These are phyloP conservation scores for Saprolegnia parasitica DNA, from an alignment of 352 stramenopile genomes.

Conservation along the genomic window DNA sequence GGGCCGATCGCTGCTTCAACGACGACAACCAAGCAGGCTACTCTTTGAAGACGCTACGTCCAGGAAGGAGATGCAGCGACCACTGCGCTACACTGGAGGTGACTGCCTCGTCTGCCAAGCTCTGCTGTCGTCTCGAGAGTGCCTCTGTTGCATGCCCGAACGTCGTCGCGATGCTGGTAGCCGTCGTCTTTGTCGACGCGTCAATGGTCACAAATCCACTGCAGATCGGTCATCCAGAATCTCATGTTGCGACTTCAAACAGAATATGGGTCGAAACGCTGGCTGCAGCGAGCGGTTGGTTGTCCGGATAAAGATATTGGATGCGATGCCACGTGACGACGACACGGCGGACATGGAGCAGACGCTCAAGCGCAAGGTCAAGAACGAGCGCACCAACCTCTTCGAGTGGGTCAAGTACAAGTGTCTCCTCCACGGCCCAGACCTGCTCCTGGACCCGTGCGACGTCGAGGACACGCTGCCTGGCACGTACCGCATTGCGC, in stretches of 20 bases:
- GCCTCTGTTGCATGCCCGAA: too few relatives aligned
- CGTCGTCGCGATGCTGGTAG: too few relatives aligned
- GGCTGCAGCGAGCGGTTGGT: too few relatives aligned
- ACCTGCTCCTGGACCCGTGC: conserved; percentile 40
- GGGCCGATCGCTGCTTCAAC: conserved; percentile 89
- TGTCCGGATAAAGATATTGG: not conserved
- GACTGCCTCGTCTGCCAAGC: conserved; percentile 25
- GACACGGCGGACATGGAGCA: not conserved
- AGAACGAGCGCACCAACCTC: conserved; percentile 50
- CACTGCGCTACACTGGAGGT: conserved; percentile 88
- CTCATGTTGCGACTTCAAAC: too few relatives aligned
- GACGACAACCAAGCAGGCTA: conserved; percentile 92
- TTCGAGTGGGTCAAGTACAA: conserved; percentile 60
- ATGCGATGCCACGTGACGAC: not conserved
- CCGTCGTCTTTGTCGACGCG: too few relatives aligned
- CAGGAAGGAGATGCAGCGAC: conserved; percentile 94
- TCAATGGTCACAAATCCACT: too few relatives aligned
- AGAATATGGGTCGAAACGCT: too few relatives aligned
- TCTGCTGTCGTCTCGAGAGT: too few relatives aligned
- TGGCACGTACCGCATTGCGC: not conserved
- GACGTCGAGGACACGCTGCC: conserved; percentile 32
- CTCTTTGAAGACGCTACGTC: conserved; percentile 89
- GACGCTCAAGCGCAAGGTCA: conserved; percentile 57
- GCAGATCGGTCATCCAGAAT: too few relatives aligned
- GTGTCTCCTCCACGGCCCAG: conserved; percentile 37